These are phyloP conservation scores for Purpureocillium takamizusanense DNA, from an alignment of 2,329 filamentous ascomycete genomes.

Conservation along the genomic window DNA sequence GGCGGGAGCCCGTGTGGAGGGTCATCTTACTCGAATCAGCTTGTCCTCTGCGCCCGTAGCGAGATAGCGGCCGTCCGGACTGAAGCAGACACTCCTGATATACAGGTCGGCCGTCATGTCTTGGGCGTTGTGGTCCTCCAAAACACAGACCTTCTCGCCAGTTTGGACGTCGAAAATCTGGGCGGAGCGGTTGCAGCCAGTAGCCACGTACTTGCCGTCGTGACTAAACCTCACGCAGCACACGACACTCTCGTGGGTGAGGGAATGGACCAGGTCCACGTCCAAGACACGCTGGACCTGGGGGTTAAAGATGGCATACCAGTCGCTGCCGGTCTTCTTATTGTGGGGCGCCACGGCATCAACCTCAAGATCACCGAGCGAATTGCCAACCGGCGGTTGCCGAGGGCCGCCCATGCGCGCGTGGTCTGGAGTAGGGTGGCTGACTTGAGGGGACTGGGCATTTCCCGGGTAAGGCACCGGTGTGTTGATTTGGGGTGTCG, in stretches of 20 bases:
- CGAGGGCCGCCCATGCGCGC: slow-evolving; percentile 42
- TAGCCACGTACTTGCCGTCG: slow-evolving; percentile 92
- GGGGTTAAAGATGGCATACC: slow-evolving; percentile 97
- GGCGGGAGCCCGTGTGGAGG: background rate
- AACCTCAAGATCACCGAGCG: slow-evolving; percentile 77
- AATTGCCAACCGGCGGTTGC: slow-evolving; percentile 44
- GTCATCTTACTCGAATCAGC: slow-evolving; percentile 70
- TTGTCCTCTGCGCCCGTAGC: slow-evolving; percentile 97
- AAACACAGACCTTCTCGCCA: slow-evolving; percentile 78
- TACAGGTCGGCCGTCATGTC: slow-evolving; percentile 89
- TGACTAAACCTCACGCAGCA: slow-evolving; percentile 96
- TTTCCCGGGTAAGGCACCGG: slow-evolving; percentile 79
- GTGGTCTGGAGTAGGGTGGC: slow-evolving; percentile 72
- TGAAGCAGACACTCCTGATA: slow-evolving; percentile 97
- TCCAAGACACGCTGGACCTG: slow-evolving; percentile 81
- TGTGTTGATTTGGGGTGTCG: slow-evolving; percentile 87
- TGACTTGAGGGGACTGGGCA: slow-evolving; percentile 75
- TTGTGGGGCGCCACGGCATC: slow-evolving; percentile 76
- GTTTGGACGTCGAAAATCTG: slow-evolving; percentile 93
- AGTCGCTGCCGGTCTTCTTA: slow-evolving; percentile 84
- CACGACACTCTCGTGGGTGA: slow-evolving; percentile 90
- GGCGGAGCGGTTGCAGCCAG: slow-evolving; percentile 96
- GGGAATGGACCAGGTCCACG: slow-evolving; percentile 86
- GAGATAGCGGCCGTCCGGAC: slow-evolving; percentile 85
- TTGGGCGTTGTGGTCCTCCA: slow-evolving; percentile 74